A percentile compares a stretch with the other conserved stretches of the same genome.
These are phyloP conservation scores for Vachellia pachyceras DNA, from an alignment of 306 rosid species.

Conservation along the genomic window DNA sequence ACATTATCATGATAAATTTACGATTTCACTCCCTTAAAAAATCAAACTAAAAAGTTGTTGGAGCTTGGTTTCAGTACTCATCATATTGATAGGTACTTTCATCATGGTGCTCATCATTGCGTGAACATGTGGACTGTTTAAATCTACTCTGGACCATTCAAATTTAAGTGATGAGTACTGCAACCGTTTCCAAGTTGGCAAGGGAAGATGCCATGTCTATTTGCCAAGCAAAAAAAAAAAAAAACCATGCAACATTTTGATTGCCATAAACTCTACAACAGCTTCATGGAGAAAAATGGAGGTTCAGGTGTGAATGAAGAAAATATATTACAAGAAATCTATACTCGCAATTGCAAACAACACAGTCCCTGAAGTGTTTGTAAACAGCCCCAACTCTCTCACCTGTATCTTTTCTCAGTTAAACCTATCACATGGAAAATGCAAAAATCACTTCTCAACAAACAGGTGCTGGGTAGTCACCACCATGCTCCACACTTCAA, in stretches of 20 bases:
- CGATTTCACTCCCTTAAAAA: neutral
- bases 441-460: neutral
- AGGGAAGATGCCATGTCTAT: neutral
- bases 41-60: neutral
- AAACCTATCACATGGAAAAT: conserved; percentile 31
- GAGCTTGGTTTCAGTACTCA: no score
- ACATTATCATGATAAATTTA: neutral
- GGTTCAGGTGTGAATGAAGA: neutral
- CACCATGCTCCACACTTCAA: conserved; percentile 39
- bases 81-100: neutral
- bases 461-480: neutral
- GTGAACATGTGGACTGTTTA: no score
- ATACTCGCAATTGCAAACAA: conserved; percentile 30
- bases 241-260: neutral
- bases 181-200: neutral
- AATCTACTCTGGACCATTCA: neutral
- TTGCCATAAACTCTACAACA: neutral
- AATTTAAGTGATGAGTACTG: neutral
- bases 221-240: neutral
- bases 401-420: conserved; percentile 19
- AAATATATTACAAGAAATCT: conserved; percentile 17
- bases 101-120: neutral
- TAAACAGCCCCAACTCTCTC: conserved; percentile 6
- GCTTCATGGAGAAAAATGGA: neutral
- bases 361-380: neutral